phyloP scores from a whole-genome alignment of 192 early-diverging fungal species.

The Coemansia interrupta region DNA sequence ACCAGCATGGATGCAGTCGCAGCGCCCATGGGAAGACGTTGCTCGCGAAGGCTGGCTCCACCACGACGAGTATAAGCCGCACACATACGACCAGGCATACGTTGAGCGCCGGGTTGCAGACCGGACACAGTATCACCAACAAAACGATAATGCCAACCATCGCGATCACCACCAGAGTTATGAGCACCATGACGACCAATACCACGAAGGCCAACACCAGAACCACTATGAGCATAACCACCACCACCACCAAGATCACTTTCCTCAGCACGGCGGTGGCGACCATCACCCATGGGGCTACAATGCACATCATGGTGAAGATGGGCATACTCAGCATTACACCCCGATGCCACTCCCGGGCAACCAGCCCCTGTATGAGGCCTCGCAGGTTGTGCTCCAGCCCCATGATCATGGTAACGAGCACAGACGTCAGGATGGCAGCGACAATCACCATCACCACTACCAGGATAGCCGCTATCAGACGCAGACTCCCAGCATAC shows the following conservation, averaged over 20 bases:
- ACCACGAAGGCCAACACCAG: background rate
- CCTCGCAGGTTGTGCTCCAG: slow-evolving; percentile 47
- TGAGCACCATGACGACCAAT: slow-evolving; percentile 7
- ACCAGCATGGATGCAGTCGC: slow-evolving; percentile 50
- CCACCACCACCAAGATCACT: background rate
- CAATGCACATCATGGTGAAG: slow-evolving; percentile 4
- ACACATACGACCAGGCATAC: slow-evolving; percentile 54
- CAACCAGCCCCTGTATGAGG: slow-evolving; percentile 41
- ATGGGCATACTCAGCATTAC: slow-evolving; percentile 8
- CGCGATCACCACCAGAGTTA: background rate
- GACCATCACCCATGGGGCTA: slow-evolving; percentile 3
- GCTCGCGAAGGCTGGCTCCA: slow-evolving; percentile 55
- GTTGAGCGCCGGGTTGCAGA: slow-evolving; percentile 40
- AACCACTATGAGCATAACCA: background rate
- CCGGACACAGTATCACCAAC: slow-evolving; percentile 4
- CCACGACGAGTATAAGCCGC: slow-evolving; percentile 49
- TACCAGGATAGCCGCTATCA: slow-evolving; percentile 1
- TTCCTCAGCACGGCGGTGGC: background rate
- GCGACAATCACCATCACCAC: background rate
- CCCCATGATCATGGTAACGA: slow-evolving; percentile 9
- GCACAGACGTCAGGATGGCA: background rate
- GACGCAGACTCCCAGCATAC: slow-evolving; percentile 5
- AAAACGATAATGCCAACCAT: background rate
- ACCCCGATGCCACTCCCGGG: slow-evolving; percentile 23
- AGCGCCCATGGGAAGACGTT: slow-evolving; percentile 58